Conservation (phyloP, 2,329 filamentous ascomycete genomes). For the Huntiella moniliformis region DNA sequence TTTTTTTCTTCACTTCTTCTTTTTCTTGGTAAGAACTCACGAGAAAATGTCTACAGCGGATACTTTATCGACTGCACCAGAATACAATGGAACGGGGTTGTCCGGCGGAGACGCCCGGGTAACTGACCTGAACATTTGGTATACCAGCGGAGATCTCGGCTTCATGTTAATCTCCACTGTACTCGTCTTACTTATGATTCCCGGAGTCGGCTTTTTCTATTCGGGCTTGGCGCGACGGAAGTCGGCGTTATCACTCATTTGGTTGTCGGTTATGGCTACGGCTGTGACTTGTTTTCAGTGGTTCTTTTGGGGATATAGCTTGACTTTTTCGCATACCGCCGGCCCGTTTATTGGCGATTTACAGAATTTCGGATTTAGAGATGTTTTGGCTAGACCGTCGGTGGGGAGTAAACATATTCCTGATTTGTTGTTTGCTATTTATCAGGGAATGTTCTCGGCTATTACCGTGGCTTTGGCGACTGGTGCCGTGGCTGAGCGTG, state of each 20-base stretch:
- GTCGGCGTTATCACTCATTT: slow-evolving; percentile 75
- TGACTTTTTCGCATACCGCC: slow-evolving; percentile 63
- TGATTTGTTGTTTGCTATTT: slow-evolving; percentile 69
- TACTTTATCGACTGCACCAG: too few relatives aligned
- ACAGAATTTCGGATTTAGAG: slow-evolving; percentile 58
- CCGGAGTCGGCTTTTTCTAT: slow-evolving; percentile 83
- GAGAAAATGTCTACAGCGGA: neutral
- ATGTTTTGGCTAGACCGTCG: slow-evolving; percentile 57
- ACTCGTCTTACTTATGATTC: slow-evolving; percentile 80
- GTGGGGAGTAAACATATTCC: slow-evolving; percentile 57
- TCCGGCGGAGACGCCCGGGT: slow-evolving; percentile 50
- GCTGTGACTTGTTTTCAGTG: slow-evolving; percentile 78
- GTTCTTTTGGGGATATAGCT: slow-evolving; percentile 84
- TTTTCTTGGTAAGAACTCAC: neutral
- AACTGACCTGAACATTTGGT: slow-evolving; percentile 60
- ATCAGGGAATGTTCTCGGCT: slow-evolving; percentile 74
- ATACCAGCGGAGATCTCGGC: slow-evolving; percentile 59
- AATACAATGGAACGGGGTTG: slow-evolving; percentile 43
- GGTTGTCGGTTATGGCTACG: slow-evolving; percentile 74
- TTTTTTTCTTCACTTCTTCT: neutral
- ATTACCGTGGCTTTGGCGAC: slow-evolving; percentile 75
- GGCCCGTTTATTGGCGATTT: slow-evolving; percentile 62
- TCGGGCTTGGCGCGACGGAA: slow-evolving; percentile 77
- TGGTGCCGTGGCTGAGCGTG: slow-evolving; percentile 70
- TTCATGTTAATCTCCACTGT: slow-evolving; percentile 72